A percentile compares a stretch with the other conserved stretches of the same genome.
These are phyloP conservation scores for Penicillium vulpinum DNA, from an alignment of 2,329 filamentous ascomycete genomes.

Conservation along the genomic window DNA sequence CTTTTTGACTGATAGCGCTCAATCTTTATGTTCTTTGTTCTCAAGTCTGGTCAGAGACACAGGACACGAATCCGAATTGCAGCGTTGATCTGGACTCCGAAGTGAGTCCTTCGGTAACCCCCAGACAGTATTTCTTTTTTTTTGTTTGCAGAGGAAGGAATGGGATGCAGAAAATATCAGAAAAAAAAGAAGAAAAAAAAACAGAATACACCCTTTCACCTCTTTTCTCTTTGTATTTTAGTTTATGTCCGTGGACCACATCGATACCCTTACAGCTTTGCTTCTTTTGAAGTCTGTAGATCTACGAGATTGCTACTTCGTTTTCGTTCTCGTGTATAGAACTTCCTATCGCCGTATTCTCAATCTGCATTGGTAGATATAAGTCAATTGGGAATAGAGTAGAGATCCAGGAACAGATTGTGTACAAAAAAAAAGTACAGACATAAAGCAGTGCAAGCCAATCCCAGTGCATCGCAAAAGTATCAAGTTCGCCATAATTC, in stretches of 20 bases:
- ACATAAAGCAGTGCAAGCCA: background rate
- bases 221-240: conserved; percentile 34
- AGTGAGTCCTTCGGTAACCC: background rate
- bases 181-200: conserved; percentile 20
- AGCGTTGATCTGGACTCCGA: background rate
- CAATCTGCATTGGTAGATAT: background rate
- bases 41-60: background rate
- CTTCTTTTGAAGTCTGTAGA: conserved; percentile 8
- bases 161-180: conserved; percentile 13
- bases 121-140: conserved; percentile 7
- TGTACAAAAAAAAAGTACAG: conserved; percentile 1
- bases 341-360: background rate
- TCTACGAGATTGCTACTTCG: background rate
- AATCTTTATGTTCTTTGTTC: conserved; percentile 1
- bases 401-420: background rate
- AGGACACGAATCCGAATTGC: background rate
- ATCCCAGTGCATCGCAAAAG: background rate
- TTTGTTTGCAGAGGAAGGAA: conserved; percentile 7
- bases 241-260: conserved; percentile 30
- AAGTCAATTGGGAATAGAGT: background rate
- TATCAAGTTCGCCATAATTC: conserved; percentile 1
- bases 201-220: conserved; percentile 8
- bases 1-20: conserved; percentile 15
- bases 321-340: background rate
- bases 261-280: conserved; percentile 38